Percentiles rank a stretch among this genome's conserved stretches.
These are phyloP conservation scores for Malus asiatica DNA, from an alignment of 306 rosid species.

Conservation along the genomic window DNA sequence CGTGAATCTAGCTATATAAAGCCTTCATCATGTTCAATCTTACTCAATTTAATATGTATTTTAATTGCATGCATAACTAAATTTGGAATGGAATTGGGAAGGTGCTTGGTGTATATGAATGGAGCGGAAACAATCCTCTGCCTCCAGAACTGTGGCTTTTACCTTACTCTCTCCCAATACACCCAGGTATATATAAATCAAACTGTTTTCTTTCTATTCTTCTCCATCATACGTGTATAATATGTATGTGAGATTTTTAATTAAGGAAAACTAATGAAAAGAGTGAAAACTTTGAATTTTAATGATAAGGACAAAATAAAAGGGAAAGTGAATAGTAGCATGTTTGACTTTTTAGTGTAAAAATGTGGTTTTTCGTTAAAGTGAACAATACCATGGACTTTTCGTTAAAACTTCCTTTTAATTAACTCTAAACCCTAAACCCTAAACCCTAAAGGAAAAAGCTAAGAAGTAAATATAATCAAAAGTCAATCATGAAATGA, in stretches of 20 bases:
- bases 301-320: too few species aligned
- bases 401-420: neutral
- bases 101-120: constrained; percentile 73
- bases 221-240: neutral
- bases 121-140: constrained; percentile 62
- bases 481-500: neutral
- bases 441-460: neutral
- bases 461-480: neutral
- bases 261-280: too few species aligned
- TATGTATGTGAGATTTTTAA: neutral
- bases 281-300: too few species aligned
- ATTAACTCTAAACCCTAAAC: too few species aligned
- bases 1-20: too few species aligned
- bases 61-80: neutral
- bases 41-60: too few species aligned
- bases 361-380: too few species aligned
- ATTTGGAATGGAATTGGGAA: constrained; percentile 4
- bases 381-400: too few species aligned
- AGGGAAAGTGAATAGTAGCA: too few species aligned
- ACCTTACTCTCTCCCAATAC: constrained; percentile 50
- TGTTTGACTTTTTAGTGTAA: too few species aligned
- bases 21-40: too few species aligned
- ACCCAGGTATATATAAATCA: constrained; percentile 40
- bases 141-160: constrained; percentile 68
- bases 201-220: neutral